Percentiles rank a stretch among this genome's conserved stretches.
Evolutionary conservation across 148 eudicot genomes (phyloP).

Genomic region (Rhododendron vialii): DNA sequence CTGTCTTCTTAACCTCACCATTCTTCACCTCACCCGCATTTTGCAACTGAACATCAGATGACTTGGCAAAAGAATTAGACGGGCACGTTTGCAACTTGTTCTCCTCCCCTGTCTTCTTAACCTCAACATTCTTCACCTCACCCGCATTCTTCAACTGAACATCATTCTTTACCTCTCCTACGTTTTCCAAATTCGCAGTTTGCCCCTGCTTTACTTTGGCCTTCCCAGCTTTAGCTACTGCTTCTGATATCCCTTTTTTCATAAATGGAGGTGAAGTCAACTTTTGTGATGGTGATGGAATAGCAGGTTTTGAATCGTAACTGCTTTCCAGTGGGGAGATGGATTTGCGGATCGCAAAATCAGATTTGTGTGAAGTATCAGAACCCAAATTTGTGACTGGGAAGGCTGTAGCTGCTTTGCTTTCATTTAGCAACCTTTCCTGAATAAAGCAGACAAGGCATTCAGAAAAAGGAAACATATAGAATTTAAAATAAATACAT

Average conservation of each 20-base stretch:
- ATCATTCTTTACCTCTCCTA: constrained; percentile 13
- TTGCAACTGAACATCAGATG: constrained; percentile 30
- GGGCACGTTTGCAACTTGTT: constrained; percentile 32
- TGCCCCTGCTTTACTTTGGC: constrained; percentile 25
- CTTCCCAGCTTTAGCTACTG: constrained; percentile 28
- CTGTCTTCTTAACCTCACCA: constrained; percentile 20
- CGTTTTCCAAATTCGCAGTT: constrained; percentile 21
- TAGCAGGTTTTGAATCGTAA: constrained; percentile 41
- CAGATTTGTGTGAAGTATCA: constrained; percentile 20
- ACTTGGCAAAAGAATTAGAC: constrained; percentile 81
- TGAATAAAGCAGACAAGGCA: constrained; percentile 24
- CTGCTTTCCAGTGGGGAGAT: constrained; percentile 28
- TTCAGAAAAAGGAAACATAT: background rate
- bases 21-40: constrained; percentile 21
- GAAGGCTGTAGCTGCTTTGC: constrained; percentile 16
- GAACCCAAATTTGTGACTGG: constrained; percentile 20
- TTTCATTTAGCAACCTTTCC: constrained; percentile 67
- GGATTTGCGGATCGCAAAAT: constrained; percentile 24
- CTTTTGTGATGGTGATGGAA: constrained; percentile 28
- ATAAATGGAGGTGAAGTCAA: constrained; percentile 42
- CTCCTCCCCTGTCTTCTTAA: constrained; percentile 23
- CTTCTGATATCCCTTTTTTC: constrained; percentile 40
- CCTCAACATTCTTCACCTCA: constrained; percentile 24
- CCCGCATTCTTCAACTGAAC: constrained; percentile 20
- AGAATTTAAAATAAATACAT: background rate